A percentile compares a stretch with the other conserved stretches of the same genome.
These are phyloP conservation scores for Suillus decipiens DNA, from an alignment of 768 basidiomycete species.

Conservation along the genomic window DNA sequence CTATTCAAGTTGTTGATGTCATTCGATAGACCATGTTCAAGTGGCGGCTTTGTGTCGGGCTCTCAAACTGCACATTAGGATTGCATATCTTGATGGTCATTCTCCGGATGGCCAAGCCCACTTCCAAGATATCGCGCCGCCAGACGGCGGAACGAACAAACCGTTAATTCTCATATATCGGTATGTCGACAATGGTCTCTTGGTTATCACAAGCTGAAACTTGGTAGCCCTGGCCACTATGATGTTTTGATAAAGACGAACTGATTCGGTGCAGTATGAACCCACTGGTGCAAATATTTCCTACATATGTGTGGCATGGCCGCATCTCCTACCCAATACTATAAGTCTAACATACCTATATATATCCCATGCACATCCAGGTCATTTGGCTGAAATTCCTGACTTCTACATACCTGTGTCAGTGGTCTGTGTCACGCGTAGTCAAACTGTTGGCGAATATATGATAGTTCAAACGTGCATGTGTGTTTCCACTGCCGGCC, in stretches of 20 bases:
- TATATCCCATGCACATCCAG: not conserved
- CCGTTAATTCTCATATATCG: conserved; percentile 75
- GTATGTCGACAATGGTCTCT: conserved; percentile 40
- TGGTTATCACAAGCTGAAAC: conserved; percentile 10
- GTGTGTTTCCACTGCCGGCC: not conserved
- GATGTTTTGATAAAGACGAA: conserved; percentile 52
- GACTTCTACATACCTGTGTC: not conserved
- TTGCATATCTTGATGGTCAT: conserved; percentile 82
- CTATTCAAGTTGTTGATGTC: conserved; percentile 1
- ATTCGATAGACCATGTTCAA: conserved; percentile 69
- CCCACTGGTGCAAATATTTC: not conserved
- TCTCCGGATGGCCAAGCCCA: conserved; percentile 51
- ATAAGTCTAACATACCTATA: not conserved
- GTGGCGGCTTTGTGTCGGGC: conserved; percentile 76
- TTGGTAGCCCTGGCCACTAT: conserved; percentile 80
- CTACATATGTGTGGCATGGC: not conserved
- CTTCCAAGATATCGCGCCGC: conserved; percentile 58
- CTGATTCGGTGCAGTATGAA: not conserved
- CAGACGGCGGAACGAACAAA: conserved; percentile 36
- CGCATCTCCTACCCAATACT: not conserved
- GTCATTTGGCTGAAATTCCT: not conserved
- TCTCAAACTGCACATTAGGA: conserved; percentile 62
- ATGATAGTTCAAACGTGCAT: not conserved
- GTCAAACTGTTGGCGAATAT: not conserved
- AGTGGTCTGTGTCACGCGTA: not conserved